phyloP scores from a whole-genome alignment of 2,329 filamentous ascomycete species.

The Penicillium sp. region DNA sequence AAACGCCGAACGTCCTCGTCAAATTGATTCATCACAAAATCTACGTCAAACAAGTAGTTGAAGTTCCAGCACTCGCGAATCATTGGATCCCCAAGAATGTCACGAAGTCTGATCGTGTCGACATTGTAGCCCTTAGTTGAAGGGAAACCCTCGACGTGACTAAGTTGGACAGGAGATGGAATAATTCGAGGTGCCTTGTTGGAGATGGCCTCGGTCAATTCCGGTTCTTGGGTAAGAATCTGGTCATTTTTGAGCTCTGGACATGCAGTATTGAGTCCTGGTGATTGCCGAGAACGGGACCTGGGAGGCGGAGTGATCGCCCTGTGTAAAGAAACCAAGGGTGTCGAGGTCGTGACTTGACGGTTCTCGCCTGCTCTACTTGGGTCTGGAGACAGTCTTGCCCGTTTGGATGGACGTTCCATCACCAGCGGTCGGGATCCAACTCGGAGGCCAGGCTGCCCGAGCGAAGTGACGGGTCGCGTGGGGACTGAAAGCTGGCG shows the following conservation, averaged over 20 bases:
- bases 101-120: constrained; percentile 63
- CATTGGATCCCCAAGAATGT: constrained; percentile 71
- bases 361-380: not conserved
- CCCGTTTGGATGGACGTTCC: constrained; percentile 18
- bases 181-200: not conserved
- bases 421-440: constrained; percentile 1
- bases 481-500: not conserved
- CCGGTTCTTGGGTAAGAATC: not conserved
- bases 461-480: not conserved
- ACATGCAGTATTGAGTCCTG: not conserved
- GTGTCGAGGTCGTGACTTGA: not conserved
- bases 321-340: constrained; percentile 14
- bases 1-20: constrained; percentile 54
- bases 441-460: not conserved
- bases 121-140: constrained; percentile 55
- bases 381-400: constrained; percentile 4
- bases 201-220: not conserved
- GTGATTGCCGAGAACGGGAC: constrained; percentile 4
- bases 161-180: constrained; percentile 69
- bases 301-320: constrained; percentile 15
- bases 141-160: constrained; percentile 64
- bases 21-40: constrained; percentile 60
- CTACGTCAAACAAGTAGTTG: constrained; percentile 56
- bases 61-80: constrained; percentile 63
- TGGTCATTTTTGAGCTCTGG: constrained; percentile 3